Base-by-base conservation (phyloP, 2,329 filamentous ascomycete genomes). In the Aspergillus intermedius region DNA sequence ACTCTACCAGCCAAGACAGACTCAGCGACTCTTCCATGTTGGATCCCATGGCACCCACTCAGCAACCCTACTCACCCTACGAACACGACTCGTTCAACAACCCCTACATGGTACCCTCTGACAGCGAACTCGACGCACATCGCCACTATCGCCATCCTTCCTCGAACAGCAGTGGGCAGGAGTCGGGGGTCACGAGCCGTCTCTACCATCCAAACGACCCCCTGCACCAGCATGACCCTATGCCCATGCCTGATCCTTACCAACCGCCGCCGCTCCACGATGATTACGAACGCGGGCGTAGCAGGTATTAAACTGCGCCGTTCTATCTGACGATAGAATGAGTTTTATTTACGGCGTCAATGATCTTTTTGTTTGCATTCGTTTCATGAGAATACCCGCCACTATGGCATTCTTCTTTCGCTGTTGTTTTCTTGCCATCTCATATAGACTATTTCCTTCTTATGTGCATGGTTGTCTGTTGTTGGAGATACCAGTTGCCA, bases 171-270 rank as follows among this genome's bases (percentile, higher is more conserved):
- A 54, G 58, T 30, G 34, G 39, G 22, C 49, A 45, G 41, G 44
- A 43, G 12, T 37, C 51, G 7, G 47, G 48, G 17, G 45, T 42
- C 10, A 40, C 19, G 13, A 40, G 19, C 37, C 37, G 37, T 40
- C 49, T 53, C 15, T 48, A 53, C 12, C 61, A 61, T 46, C 51
- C 55, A n/a, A 42, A 49, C 7, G 49, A 60, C n/a, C 51, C 55
- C 6, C 57, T 66, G 10, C 61, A 61, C 21, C 59, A 64, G 45
- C 59, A 63, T 32, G 54, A 54, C 1, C 63, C 63, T 4, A 65
- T 66, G 22, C 62, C 63, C 32, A 54, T 67, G 39, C 60, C 62
- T 2, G 63, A 66, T 15, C 48, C 60, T 12, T 65, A 63, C 43
- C 57, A 60, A 41, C 58, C 62, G 25, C 56, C 61, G 23, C 56